These are phyloP conservation scores for Verticillium longisporum DNA, from an alignment of 2,329 filamentous ascomycete genomes.

Conservation along the genomic window DNA sequence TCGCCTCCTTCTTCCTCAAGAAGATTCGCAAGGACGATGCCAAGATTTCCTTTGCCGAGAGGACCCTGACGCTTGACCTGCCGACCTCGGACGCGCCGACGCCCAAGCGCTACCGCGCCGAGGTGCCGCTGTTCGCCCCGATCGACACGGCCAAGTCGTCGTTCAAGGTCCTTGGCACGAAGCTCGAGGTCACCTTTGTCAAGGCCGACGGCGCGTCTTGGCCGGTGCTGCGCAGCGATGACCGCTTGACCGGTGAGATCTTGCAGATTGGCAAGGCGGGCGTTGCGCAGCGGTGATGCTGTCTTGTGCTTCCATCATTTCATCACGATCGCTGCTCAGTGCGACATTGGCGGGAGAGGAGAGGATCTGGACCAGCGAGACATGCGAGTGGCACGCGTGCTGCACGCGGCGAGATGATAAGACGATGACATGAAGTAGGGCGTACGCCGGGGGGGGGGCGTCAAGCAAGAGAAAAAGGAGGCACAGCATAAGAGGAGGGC, in stretches of 20 bases:
- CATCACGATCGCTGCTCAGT: not conserved
- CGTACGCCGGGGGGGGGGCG: not conserved
- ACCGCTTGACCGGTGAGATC: conserved; percentile 64
- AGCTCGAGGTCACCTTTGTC: conserved; percentile 72
- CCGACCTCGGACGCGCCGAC: conserved; percentile 66
- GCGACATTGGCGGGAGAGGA: not conserved
- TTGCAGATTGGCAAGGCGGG: conserved; percentile 83
- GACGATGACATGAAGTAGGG: not conserved
- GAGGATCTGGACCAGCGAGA: not conserved
- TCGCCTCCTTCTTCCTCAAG: conserved; percentile 90
- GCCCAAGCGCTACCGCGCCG: conserved; percentile 70
- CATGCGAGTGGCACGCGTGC: not conserved
- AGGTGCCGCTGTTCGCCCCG: conserved; percentile 66
- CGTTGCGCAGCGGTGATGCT: not conserved
- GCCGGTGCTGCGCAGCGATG: conserved; percentile 78
- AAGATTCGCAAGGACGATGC: conserved; percentile 84
- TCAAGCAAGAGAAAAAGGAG: not conserved
- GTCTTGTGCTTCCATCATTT: not conserved
- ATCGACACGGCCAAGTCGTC: conserved; percentile 71
- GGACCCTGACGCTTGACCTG: conserved; percentile 68
- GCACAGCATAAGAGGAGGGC: not conserved
- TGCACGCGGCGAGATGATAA: not conserved
- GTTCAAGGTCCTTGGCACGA: conserved; percentile 81
- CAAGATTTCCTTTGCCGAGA: conserved; percentile 60
- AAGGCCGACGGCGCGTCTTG: conserved; percentile 72